Percentiles rank a stretch among this genome's conserved stretches.
Conservation (phyloP, 23 red algal species). For the Gracilariopsis chorda region DNA sequence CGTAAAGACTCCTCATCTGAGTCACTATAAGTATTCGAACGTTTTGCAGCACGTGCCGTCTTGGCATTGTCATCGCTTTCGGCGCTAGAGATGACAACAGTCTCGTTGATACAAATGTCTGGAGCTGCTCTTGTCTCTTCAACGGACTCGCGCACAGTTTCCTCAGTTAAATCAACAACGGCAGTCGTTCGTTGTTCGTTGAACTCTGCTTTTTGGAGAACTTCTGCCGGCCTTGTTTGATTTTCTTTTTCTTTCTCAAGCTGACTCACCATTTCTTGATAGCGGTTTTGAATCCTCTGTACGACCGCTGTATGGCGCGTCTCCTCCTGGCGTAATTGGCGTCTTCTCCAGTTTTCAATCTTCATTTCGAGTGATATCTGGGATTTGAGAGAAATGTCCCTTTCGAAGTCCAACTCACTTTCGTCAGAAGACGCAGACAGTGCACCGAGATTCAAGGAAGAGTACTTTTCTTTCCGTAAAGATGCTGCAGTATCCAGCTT, state of each 20-base stretch:
- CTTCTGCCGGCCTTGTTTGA: too few relatives aligned
- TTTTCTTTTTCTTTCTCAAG: not conserved
- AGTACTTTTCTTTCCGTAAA: not conserved
- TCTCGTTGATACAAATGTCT: not conserved
- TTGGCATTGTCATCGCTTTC: too few relatives aligned
- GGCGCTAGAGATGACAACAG: not conserved
- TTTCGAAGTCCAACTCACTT: constrained; percentile 16
- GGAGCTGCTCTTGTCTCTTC: not conserved
- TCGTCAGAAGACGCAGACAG: not conserved
- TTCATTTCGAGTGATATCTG: constrained; percentile 49
- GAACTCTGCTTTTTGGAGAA: too few relatives aligned
- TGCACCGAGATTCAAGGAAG: not conserved
- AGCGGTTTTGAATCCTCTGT: not conserved
- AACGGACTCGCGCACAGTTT: too few relatives aligned
- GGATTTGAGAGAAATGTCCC: not conserved
- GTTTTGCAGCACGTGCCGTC: too few relatives aligned
- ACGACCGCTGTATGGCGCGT: not conserved
- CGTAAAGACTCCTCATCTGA: too few relatives aligned
- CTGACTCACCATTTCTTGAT: not conserved
- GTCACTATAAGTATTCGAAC: too few relatives aligned
- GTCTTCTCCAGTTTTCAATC: constrained; percentile 14
- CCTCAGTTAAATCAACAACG: too few relatives aligned
- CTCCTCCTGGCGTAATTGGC: not conserved
- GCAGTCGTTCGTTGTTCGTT: too few relatives aligned
- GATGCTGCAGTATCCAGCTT: not conserved